Evolutionary conservation across 1,139 yeast species (phyloP), one percentile per base, ranked within the genome.

Genomic region (Taphrina flavorubra): DNA sequence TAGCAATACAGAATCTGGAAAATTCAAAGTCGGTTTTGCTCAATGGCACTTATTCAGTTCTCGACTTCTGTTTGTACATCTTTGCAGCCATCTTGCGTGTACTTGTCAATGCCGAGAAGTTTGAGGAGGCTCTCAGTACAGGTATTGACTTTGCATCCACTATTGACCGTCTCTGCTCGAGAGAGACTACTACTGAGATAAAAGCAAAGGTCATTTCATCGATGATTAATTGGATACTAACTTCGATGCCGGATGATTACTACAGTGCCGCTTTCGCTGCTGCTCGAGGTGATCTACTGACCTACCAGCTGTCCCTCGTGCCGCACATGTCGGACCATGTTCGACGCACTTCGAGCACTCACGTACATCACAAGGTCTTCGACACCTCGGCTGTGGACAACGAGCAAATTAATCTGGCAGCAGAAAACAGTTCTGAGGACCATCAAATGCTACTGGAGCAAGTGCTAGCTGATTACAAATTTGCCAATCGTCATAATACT

Each of bases 101-200:
- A 11, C 18, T 53, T 6, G 1, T 13, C 0, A 14, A 53, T 3
- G 34, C 34, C 8, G 42, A 14, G 14, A 18, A 16, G 10, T 53
- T 18, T 16, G 58, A 31, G 11, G 25, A 31, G 42, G 25, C 34
- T 31, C 58, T 53, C 13, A 14, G 25, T 16, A 8, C 31, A 13
- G 58, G 18, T 14, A 18, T 53, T 14, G 42, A n/a, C 40, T 34
- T 53, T 53, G 58, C 16, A 16, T 37, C 20, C n/a, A 53, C 42
- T 11, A 34, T 53, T 1, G 58, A 16, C 13, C 42, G 42, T 6
- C 42, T 37, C 14, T 6, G 10, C 11, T 36, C 8, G 18, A 16
- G n/a, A 6, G 42, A 13, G 14, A 34, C 10, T n/a, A 14, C 44
- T 14, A 11, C 11, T 7, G 10, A 34, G 16, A 6, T n/a, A 14